A percentile compares a stretch with the other conserved stretches of the same genome.
Evolutionary conservation across 148 eudicot species (phyloP).

Genomic region (Rhododendron kiyosumense): DNA sequence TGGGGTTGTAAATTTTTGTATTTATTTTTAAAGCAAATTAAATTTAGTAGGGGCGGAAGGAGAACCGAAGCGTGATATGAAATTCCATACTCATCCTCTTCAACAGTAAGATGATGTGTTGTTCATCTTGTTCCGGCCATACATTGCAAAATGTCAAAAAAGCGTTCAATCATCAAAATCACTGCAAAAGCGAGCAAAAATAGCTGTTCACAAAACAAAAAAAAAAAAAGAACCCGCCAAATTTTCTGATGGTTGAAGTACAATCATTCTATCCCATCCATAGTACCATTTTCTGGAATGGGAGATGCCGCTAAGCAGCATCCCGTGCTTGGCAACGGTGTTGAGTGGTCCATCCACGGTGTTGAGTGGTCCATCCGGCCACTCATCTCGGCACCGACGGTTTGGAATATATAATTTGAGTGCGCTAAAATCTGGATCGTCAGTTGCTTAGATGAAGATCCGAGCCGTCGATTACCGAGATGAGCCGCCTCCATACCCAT

Average conservation of each 20-base stretch:
- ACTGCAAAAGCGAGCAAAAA: neutral
- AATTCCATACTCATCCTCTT: neutral
- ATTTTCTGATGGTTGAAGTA: neutral
- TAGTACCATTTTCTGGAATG: neutral
- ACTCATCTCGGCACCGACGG: too few species aligned
- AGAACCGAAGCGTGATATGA: neutral
- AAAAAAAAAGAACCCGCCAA: neutral
- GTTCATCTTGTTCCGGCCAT: neutral
- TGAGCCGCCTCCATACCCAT: neutral
- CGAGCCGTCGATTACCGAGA: too few species aligned
- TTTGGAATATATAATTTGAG: too few species aligned
- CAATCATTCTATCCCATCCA: neutral
- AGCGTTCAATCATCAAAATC: neutral
- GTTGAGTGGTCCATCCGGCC: too few species aligned
- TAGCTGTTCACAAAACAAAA: neutral
- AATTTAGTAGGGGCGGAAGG: neutral
- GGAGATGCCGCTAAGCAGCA: too few species aligned
- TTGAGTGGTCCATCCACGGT: fast-evolving
- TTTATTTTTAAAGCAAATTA: neutral
- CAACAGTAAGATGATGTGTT: neutral
- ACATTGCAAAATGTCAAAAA: neutral
- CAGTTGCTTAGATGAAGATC: too few species aligned
- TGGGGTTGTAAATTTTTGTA: neutral
- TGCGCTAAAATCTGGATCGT: too few species aligned
- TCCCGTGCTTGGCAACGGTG: too few species aligned